phyloP scores from a whole-genome alignment of 371 early-diverging fungal genomes.

The Smittium culicis region DNA sequence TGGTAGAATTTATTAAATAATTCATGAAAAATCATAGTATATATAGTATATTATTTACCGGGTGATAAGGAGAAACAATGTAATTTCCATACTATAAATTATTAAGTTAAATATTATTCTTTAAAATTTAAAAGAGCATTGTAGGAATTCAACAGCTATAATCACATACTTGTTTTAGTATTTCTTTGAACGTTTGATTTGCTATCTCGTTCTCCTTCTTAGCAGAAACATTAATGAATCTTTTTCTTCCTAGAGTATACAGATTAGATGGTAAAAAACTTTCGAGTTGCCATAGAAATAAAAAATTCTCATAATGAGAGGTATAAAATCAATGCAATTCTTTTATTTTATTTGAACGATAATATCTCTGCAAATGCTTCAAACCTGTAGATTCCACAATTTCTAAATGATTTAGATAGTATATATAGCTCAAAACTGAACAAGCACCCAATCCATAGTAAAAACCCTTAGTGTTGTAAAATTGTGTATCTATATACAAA shows the following conservation, averaged over 20 bases:
- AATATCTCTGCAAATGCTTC: too few relatives aligned
- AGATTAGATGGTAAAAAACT: constrained; percentile 10
- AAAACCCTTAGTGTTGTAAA: constrained; percentile 17
- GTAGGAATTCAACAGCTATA: not conserved
- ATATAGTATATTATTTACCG: not conserved
- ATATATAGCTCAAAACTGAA: constrained; percentile 12
- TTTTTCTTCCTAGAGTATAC: constrained; percentile 24
- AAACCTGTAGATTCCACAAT: constrained; percentile 10
- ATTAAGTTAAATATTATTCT: not conserved
- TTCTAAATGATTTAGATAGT: constrained; percentile 20
- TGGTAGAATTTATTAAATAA: not conserved
- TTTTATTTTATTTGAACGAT: not conserved
- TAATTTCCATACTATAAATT: not conserved
- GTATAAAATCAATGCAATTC: not conserved
- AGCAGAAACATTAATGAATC: constrained; percentile 24
- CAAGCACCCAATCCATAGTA: constrained; percentile 16
- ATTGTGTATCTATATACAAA: not conserved
- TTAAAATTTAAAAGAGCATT: not conserved
- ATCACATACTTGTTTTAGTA: not conserved
- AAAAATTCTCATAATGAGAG: too few relatives aligned
- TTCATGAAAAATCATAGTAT: too few relatives aligned
- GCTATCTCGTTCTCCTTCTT: constrained; percentile 16
- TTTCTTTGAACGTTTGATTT: constrained; percentile 14
- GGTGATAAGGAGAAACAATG: not conserved
- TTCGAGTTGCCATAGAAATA: too few relatives aligned